Base-by-base conservation (phyloP, 2,329 filamentous ascomycete genomes). In the Fusarium sp. region DNA sequence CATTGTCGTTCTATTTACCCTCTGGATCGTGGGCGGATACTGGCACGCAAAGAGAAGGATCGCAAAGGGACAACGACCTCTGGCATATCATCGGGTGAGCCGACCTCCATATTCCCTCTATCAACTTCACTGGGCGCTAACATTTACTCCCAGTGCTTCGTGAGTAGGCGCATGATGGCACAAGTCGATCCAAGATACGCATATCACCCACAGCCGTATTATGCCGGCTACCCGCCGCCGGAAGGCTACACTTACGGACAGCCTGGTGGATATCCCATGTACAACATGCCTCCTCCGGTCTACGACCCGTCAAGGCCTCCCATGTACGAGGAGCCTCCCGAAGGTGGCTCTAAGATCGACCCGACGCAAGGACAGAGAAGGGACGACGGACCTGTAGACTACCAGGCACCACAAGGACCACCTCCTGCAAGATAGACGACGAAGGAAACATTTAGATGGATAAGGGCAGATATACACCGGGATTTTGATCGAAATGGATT, bases 31-130 rank as follows among this genome's bases (percentile, higher is more conserved):
- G 58, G 83, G 87, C 64, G 91, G 91, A 65, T 91, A 91, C 77
- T 79, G 87, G 50, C 92, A 95, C 79, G 92, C 91, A 49, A 87
- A 87, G 77, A 80, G 81, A 49, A 85, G 92, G 50, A 83, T 94
- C 69, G 83, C 82, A 65, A 90, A 89, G 77, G 91, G 91, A 1
- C 81, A 89, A 36, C 82, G 83, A 16, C 90, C 91, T 14, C 79
- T 93, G 34, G 80, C 79, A 67, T 95, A 95, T 76, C 91, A 96
- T 79, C 83, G 89, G 74, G 89, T 90, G 83, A 62, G 54, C 36
- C 20, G 49, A 33, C 9, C 42, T 42, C 10, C 38, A 58, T 36
- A 25, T 13, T 27, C 4, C n/a, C 14, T 61, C 29, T 16, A 8
- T 50, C 34, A 51, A n/a, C 11, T 36, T 62, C 7, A 7, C 8